Conservation (phyloP, 805 yeast species). For the Candida morakotiae region DNA sequence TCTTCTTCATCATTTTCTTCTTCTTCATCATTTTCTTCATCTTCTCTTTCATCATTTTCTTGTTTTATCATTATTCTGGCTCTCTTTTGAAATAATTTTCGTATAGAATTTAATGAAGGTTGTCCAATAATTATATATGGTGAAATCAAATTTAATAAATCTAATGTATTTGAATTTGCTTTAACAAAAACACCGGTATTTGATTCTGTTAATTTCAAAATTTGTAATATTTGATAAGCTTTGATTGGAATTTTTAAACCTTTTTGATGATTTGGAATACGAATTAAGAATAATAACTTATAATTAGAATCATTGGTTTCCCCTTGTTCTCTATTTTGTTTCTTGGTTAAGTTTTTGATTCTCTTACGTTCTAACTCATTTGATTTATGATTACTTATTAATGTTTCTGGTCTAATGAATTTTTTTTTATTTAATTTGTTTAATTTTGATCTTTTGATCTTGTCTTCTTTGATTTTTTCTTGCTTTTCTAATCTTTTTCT, state of each 20-base stretch:
- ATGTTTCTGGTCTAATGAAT: conserved; percentile 71
- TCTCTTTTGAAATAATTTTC: conserved; percentile 74
- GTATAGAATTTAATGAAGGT: conserved; percentile 69
- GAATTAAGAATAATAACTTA: conserved; percentile 59
- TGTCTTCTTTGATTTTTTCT: conserved; percentile 53
- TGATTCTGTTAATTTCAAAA: conserved; percentile 55
- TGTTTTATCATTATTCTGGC: conserved; percentile 48
- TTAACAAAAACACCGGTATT: conserved; percentile 74
- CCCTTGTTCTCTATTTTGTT: conserved; percentile 53
- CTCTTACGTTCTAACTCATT: conserved; percentile 66
- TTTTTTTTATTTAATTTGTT: conserved; percentile 46
- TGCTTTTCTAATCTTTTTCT: conserved; percentile 70
- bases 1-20: conserved; percentile 8
- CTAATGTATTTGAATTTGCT: conserved; percentile 53
- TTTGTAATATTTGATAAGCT: conserved; percentile 53
- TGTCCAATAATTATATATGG: conserved; percentile 73
- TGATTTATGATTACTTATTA: conserved; percentile 63
- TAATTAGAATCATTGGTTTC: conserved; percentile 31
- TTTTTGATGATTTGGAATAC: conserved; percentile 57
- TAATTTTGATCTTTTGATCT: conserved; percentile 40
- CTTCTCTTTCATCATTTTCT: conserved; percentile 19
- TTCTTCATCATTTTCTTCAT: conserved; percentile 17
- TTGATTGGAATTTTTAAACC: conserved; percentile 65
- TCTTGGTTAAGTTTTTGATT: conserved; percentile 56
- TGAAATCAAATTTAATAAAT: conserved; percentile 61